These are phyloP conservation scores for Salix caprea DNA, from an alignment of 345 rosid genomes.

Conservation along the genomic window DNA sequence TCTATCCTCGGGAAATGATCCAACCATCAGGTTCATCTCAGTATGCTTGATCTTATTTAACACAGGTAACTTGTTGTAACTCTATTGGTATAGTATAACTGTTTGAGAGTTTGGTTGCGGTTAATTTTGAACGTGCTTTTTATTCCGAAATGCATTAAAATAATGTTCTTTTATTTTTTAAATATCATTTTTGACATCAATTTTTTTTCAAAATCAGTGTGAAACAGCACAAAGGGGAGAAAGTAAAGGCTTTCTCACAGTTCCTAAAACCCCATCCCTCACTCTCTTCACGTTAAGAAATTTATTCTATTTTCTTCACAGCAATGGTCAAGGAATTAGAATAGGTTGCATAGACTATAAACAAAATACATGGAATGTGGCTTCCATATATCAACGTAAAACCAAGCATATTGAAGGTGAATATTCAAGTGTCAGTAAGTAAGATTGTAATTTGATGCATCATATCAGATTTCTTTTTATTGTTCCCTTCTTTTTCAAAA, in stretches of 20 bases:
- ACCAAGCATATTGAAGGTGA: neutral
- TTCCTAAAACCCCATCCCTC: neutral
- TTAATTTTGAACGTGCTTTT: too few species aligned
- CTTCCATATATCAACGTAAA: neutral
- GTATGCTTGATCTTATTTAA: neutral
- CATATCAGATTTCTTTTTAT: neutral
- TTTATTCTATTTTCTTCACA: neutral
- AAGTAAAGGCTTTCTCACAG: too few species aligned
- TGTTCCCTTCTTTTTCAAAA: neutral
- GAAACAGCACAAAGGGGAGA: too few species aligned
- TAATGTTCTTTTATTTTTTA: too few species aligned
- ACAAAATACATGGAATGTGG: neutral
- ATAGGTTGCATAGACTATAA: neutral
- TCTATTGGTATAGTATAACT: neutral
- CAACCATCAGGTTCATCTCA: neutral
- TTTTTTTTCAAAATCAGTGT: too few species aligned
- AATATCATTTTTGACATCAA: too few species aligned
- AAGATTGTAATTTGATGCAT: neutral
- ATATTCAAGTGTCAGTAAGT: neutral
- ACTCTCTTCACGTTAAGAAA: neutral
- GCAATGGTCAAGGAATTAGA: neutral
- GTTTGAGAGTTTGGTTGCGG: too few species aligned
- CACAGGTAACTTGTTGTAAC: neutral
- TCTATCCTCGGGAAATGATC: neutral
- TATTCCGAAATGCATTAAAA: too few species aligned